Evolutionary conservation across 192 early-diverging fungal genomes (phyloP).

Genomic region (Geranomyces michiganensis): DNA sequence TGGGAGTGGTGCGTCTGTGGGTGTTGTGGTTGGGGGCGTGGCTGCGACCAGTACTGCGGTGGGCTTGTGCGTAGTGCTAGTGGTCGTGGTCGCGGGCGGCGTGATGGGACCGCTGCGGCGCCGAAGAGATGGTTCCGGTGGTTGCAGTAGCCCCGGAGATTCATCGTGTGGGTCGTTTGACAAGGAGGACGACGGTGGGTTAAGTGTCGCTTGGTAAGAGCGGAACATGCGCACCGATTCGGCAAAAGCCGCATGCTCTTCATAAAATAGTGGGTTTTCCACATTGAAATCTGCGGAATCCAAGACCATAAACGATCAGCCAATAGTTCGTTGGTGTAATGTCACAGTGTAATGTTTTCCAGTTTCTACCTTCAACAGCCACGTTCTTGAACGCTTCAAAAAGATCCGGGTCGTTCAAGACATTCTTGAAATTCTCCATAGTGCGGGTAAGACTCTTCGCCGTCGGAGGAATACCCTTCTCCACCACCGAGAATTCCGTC

Average conservation of each 20-base stretch:
- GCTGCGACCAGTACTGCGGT: not conserved
- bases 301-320: not conserved
- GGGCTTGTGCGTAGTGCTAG: not conserved
- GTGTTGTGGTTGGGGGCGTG: too few species aligned
- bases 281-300: slow-evolving; percentile 18
- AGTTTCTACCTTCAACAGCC: slow-evolving; percentile 3
- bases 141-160: not conserved
- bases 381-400: slow-evolving; percentile 18
- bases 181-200: not conserved
- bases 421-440: slow-evolving; percentile 16
- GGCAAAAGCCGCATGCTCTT: slow-evolving; percentile 1
- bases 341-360: not conserved
- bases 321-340: not conserved
- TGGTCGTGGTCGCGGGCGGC: not conserved
- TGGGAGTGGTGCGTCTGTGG: not conserved
- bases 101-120: not conserved
- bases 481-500: not conserved
- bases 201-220: not conserved
- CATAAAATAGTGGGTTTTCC: slow-evolving; percentile 9
- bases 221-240: not conserved
- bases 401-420: slow-evolving; percentile 4
- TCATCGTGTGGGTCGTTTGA: not conserved
- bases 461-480: not conserved
- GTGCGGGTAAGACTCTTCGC: not conserved
- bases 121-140: not conserved